These are phyloP conservation scores for Capsicum rhomboideum DNA, from an alignment of 257 asterid genomes.

Conservation along the genomic window DNA sequence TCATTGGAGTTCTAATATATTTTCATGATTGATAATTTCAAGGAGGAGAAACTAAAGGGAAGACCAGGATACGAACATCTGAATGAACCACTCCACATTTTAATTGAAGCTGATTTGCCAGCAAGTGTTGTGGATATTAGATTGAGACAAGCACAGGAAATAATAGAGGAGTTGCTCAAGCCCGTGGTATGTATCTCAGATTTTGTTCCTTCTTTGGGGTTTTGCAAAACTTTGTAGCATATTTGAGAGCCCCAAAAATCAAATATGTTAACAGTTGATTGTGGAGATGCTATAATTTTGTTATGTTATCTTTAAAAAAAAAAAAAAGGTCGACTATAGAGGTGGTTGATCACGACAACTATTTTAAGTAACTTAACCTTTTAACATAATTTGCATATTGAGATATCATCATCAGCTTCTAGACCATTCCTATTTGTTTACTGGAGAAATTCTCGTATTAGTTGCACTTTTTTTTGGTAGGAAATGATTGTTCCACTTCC, in stretches of 20 bases:
- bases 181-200: slow-evolving; percentile 62
- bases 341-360: not conserved
- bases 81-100: slow-evolving; percentile 76
- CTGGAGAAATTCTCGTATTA: not conserved
- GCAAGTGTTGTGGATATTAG: slow-evolving; percentile 64
- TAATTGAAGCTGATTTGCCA: slow-evolving; percentile 93
- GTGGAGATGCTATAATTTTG: not conserved
- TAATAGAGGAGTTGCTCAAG: slow-evolving; percentile 82
- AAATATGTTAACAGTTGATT: not conserved
- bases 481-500: not conserved
- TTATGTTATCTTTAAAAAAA: not conserved
- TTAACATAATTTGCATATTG: not conserved
- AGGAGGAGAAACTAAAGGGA: slow-evolving; percentile 90
- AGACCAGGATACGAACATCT: slow-evolving; percentile 97
- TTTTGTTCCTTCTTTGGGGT: not conserved
- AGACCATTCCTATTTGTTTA: not conserved
- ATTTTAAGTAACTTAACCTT: not conserved
- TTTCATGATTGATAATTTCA: slow-evolving; percentile 13
- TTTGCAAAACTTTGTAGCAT: not conserved
- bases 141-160: slow-evolving; percentile 87
- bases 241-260: not conserved
- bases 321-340: not conserved
- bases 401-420: not conserved
- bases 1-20: not conserved
- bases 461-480: not conserved